phyloP scores from a whole-genome alignment of 2,329 filamentous ascomycete species.

The Fusarium proliferatum region DNA sequence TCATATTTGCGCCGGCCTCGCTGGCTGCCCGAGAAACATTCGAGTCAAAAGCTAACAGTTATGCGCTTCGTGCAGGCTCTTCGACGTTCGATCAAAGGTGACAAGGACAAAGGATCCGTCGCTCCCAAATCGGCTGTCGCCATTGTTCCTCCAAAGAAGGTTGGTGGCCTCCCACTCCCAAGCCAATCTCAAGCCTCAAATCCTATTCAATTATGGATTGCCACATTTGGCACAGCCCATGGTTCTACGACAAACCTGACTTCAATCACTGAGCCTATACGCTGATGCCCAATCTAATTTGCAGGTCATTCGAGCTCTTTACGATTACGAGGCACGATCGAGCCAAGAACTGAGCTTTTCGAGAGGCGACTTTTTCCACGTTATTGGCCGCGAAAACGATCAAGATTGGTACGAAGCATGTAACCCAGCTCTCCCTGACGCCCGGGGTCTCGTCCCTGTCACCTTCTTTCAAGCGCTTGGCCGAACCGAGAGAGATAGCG shows the following conservation, averaged over 20 bases:
- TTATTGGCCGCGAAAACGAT: conserved; percentile 95
- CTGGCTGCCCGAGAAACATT: conserved; percentile 28
- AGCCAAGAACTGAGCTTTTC: conserved; percentile 88
- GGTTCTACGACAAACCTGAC: conserved; percentile 21
- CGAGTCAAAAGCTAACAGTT: conserved; percentile 52
- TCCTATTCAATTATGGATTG: conserved; percentile 19
- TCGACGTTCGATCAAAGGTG: conserved; percentile 89
- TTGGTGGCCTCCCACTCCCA: conserved; percentile 55
- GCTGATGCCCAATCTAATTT: conserved; percentile 31
- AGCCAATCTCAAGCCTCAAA: conserved; percentile 24
- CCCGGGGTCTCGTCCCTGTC: conserved; percentile 91
- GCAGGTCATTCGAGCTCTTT: conserved; percentile 95
- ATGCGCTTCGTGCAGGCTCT: conserved; percentile 72
- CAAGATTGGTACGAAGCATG: conserved; percentile 98
- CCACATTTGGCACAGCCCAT: conserved; percentile 29
- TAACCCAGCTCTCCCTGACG: conserved; percentile 89
- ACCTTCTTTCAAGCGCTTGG: conserved; percentile 93
- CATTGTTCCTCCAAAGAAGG: conserved; percentile 94
- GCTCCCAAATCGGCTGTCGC: conserved; percentile 87
- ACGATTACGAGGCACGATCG: conserved; percentile 85
- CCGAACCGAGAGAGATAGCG: conserved; percentile 91
- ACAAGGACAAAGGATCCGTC: conserved; percentile 83
- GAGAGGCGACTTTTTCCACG: conserved; percentile 97
- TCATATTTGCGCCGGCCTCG: conserved; percentile 24
- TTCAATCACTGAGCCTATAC: conserved; percentile 16